Evolutionary conservation across 139 green algal genomes (phyloP), one percentile per base, ranked within the genome.

Genomic region (Spirogloea muscicola): DNA sequence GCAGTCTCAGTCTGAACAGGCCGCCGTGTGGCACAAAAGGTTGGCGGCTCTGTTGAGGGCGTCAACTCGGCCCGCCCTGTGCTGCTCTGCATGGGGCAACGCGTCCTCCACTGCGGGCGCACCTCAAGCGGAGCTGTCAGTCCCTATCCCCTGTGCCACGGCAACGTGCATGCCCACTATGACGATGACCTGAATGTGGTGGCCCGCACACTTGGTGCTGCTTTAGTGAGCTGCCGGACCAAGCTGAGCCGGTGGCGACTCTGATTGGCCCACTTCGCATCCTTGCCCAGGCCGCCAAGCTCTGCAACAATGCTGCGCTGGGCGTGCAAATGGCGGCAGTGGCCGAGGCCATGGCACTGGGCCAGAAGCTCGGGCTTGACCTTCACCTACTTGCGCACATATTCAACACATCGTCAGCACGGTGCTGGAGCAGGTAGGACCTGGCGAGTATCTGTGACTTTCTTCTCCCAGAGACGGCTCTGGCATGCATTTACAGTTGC

Each of bases 341-440:
- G 13, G 61, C 77, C 1, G 89, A 94, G 76, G 88, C 69, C 0
- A 68, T 94, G 33, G 82, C 88, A 0, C 73, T 91, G 41, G 89
- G 87, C 13, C 75, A 78, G 44, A 63, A 73, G 3, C 76, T 92
- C 38, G 89, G 89, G 0, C 69, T 94, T 33, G 82, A 90, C 49
- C 77, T 85, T 0, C 25, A 41, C 2, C 42, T 84, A 39, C 82
- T 94, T 2, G 83, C 82, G 10, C 27, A 76, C 4, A 85, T 91
- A 33, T 85, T 94, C 57, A 94, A 94, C 83, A 68, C 48, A 25
- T 86, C 80, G 48, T 84, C 80, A 25, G 89, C 83, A 0, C 65
- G 80, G 27, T 93, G 86, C 72, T 94, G 89, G 89, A 85, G 72
- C 69, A 88, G 29, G 72, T 80, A n/a, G n/a, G n/a, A n/a, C n/a